Evolutionary conservation across 441 rosid genomes (phyloP), one percentile per base, ranked within the genome.

Genomic region (Hura crepitans): DNA sequence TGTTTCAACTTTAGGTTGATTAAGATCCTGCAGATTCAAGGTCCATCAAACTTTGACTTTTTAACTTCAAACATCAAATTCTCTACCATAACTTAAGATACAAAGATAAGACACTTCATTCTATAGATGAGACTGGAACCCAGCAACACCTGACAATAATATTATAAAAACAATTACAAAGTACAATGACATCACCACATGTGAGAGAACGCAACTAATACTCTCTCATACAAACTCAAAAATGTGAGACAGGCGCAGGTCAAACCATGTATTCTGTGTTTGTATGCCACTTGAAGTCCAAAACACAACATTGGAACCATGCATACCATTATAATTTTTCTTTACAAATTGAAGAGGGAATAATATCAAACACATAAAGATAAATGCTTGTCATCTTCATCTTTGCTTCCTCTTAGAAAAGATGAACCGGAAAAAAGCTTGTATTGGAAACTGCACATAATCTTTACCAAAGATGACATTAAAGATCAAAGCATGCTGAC

Each of bases 1-100:
- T 53, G 77, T 86, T 81, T 95, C 97, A 28, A 78, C 28, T 82
- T 83, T 89, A 74, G 96, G 97, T 83, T 91, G 99, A 83, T 83
- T 85, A 71, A 95, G 85, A 77, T 85, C 94, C 99, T 95, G 89
- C 74, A 79, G 68, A 75, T 51, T 70, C 68, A 72, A 65, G 66
- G 66, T 37, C 61, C 33, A 57, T 55, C 49, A 53, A 39, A 49
- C 58, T 63, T 46, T 69, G 71, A 69, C 9, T 43, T 57, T 65
- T 72, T 59, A 20, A 77, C 69, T 78, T 62, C 63, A 67, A 70
- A 75, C 35, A 49, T 67, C 31, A 53, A 76, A 27, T 56, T 2
- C 49, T 68, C 62, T 62, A 17, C 55, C 46, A 45, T 3, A 62
- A 55, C 45, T 72, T 57, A 47, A 10, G 22, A 75, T 37, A 20